Conservation (phyloP, 2,329 filamentous ascomycete genomes). For the Dothideomycetes sp. region DNA sequence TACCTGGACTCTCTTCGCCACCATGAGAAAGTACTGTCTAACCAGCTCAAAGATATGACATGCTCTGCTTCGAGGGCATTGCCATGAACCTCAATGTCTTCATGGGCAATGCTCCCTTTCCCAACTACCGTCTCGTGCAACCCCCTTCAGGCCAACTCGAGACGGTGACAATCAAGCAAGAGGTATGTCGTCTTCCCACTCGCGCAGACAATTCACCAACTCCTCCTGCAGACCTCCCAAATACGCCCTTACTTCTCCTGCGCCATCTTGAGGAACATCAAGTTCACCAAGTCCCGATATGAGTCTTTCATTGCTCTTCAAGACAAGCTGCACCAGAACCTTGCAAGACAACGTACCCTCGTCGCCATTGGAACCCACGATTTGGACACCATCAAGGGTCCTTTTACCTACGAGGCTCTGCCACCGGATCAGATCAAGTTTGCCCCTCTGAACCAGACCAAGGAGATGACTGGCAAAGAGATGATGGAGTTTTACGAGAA, state of each 20-base stretch:
- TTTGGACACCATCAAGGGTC: conserved; percentile 81
- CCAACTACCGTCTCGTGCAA: conserved; percentile 66
- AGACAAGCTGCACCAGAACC: conserved; percentile 95
- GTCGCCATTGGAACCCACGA: conserved; percentile 98
- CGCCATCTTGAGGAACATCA: conserved; percentile 80
- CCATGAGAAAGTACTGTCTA: neutral
- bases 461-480: conserved; percentile 76
- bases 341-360: conserved; percentile 82
- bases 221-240: conserved; percentile 48
- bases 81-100: conserved; percentile 94
- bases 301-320: conserved; percentile 96
- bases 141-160: conserved; percentile 65
- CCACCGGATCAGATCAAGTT: conserved; percentile 90
- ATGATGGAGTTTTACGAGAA: conserved; percentile 92
- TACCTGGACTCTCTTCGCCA: conserved; percentile 27
- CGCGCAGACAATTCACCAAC: conserved; percentile 11
- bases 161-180: conserved; percentile 67
- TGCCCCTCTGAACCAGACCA: conserved; percentile 77
- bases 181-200: conserved; percentile 28
- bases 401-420: conserved; percentile 92
- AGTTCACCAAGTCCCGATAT: conserved; percentile 83
- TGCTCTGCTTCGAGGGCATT: conserved; percentile 96
- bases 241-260: conserved; percentile 83
- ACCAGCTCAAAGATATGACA: conserved; percentile 50
- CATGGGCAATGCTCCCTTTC: conserved; percentile 61